phyloP scores from a whole-genome alignment of 441 rosid species.

The Euphorbia schlechtendalii region DNA sequence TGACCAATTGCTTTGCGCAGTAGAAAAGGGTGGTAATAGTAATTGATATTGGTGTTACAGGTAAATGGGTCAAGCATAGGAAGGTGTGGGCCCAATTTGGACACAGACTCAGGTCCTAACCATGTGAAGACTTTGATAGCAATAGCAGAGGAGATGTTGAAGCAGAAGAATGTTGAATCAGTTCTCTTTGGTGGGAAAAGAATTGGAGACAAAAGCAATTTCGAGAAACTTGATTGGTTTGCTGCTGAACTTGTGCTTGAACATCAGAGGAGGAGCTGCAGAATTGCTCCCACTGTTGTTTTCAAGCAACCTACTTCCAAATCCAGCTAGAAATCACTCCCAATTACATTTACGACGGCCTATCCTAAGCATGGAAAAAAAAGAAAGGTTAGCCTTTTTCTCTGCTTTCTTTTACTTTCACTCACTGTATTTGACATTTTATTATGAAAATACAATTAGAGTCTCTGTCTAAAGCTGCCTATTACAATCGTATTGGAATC shows the following conservation, averaged over 20 bases:
- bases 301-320: constrained; percentile 71
- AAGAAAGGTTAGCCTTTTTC: too few relatives aligned
- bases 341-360: constrained; percentile 24
- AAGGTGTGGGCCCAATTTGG: constrained; percentile 55
- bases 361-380: constrained; percentile 18
- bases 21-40: neutral
- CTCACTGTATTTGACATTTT: neutral
- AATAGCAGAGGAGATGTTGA: constrained; percentile 82
- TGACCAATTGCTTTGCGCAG: neutral
- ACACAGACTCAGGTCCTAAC: constrained; percentile 58
- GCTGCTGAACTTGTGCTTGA: constrained; percentile 83
- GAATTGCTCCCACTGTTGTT: constrained; percentile 96
- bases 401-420: constrained; percentile 4
- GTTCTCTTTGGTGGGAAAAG: constrained; percentile 81
- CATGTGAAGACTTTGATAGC: constrained; percentile 65
- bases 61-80: constrained; percentile 75
- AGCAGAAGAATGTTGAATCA: constrained; percentile 90
- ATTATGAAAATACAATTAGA: constrained; percentile 2
- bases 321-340: constrained; percentile 28
- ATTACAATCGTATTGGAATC: constrained; percentile 17
- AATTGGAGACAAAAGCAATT: constrained; percentile 62
- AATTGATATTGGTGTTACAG: constrained; percentile 37
- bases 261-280: constrained; percentile 85
- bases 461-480: constrained; percentile 15
- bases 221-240: constrained; percentile 80